A percentile compares a stretch with the other conserved stretches of the same genome.
phyloP scores from a whole-genome alignment of 768 basidiomycete species.

The Tricholoma bakamatsutake region DNA sequence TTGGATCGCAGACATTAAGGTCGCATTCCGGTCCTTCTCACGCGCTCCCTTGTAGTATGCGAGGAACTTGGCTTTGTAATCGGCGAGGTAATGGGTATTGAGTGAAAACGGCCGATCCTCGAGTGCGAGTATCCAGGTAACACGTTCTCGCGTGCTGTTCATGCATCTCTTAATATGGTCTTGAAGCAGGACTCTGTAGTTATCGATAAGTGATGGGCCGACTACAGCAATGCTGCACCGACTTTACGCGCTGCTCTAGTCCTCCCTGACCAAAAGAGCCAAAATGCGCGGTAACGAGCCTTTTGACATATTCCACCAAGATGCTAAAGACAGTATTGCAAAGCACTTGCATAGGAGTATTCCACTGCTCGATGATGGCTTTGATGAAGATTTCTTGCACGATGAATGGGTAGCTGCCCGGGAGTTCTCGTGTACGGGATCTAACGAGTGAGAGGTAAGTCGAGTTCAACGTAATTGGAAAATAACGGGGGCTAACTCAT shows the following conservation, averaged over 20 bases:
- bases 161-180: slow-evolving; percentile 42
- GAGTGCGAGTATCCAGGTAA: slow-evolving; percentile 41
- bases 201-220: background rate
- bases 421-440: slow-evolving; percentile 65
- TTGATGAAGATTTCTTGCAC: slow-evolving; percentile 49
- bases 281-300: slow-evolving; percentile 46
- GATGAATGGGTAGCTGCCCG: slow-evolving; percentile 59
- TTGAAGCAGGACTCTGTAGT: slow-evolving; percentile 39
- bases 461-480: background rate
- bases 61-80: slow-evolving; percentile 44
- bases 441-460: slow-evolving; percentile 26
- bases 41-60: slow-evolving; percentile 41
- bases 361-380: slow-evolving; percentile 42
- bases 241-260: slow-evolving; percentile 43
- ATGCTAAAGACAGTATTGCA: slow-evolving; percentile 33
- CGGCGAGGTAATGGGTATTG: slow-evolving; percentile 41
- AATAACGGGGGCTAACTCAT: slow-evolving; percentile 31
- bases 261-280: slow-evolving; percentile 44
- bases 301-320: slow-evolving; percentile 33
- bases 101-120: slow-evolving; percentile 42
- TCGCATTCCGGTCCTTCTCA: slow-evolving; percentile 22
- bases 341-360: slow-evolving; percentile 36
- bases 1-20: slow-evolving; percentile 22
- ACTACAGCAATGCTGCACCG: slow-evolving; percentile 5
- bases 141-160: slow-evolving; percentile 29